phyloP scores from a whole-genome alignment of 2,329 filamentous ascomycete genomes.

The Leptographium lundbergii region DNA sequence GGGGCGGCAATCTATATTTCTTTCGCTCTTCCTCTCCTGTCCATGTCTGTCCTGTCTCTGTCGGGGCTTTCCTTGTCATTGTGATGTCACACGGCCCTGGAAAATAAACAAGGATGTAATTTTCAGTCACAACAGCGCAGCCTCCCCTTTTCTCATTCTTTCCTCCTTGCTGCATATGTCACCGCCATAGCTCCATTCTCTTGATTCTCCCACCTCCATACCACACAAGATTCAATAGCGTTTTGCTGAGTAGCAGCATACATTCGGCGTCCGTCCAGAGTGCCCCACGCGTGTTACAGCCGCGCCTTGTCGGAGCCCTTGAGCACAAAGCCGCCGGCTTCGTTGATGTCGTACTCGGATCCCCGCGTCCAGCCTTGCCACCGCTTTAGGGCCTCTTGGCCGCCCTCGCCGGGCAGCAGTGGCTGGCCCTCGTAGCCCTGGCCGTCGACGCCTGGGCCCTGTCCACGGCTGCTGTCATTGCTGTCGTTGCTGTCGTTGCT shows the following conservation, averaged over 20 bases:
- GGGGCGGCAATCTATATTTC: neutral
- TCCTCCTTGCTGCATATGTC: neutral
- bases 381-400: conserved; percentile 50
- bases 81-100: neutral
- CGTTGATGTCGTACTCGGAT: conserved; percentile 52
- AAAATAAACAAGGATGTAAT: neutral
- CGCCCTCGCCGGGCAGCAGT: conserved; percentile 56
- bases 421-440: conserved; percentile 50
- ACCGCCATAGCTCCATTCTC: neutral
- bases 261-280: neutral
- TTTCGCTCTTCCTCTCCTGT: neutral
- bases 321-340: conserved; percentile 47
- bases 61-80: neutral
- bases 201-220: neutral
- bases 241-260: neutral
- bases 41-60: neutral
- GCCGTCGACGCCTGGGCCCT: conserved; percentile 52
- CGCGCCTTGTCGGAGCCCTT: conserved; percentile 26
- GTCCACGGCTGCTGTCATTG: conserved; percentile 45
- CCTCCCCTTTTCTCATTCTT: neutral
- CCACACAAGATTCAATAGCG: neutral
- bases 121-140: neutral
- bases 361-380: conserved; percentile 75
- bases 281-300: conserved; percentile 1
- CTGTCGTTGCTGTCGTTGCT: conserved; percentile 45